Evolutionary conservation across 371 early-diverging fungal species (phyloP).

Genomic region (Mortierella sp.): DNA sequence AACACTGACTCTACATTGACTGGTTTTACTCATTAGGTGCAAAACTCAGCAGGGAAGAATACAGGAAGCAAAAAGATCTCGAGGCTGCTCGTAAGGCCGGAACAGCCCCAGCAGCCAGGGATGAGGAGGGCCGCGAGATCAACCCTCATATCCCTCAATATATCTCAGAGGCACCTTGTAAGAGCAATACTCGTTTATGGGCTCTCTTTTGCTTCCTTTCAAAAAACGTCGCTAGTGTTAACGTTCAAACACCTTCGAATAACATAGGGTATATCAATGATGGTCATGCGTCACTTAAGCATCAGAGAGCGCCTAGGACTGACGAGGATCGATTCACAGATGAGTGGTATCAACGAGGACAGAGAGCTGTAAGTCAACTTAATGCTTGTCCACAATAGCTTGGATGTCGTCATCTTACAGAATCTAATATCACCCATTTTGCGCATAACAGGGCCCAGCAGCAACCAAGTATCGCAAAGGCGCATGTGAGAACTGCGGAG

Average conservation of each 20-base stretch:
- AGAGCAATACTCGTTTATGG: too few species aligned
- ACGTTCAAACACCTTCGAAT: too few species aligned
- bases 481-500: constrained; percentile 97
- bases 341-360: constrained; percentile 89
- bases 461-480: constrained; percentile 94
- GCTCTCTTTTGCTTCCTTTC: too few species aligned
- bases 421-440: background rate
- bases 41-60: constrained; percentile 88
- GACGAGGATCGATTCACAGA: constrained; percentile 58
- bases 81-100: constrained; percentile 93
- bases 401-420: background rate
- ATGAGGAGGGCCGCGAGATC: constrained; percentile 94
- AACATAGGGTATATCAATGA: constrained; percentile 90
- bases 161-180: constrained; percentile 95
- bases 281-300: constrained; percentile 88
- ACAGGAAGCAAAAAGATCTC: constrained; percentile 85
- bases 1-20: too few species aligned
- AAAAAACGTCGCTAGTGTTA: too few species aligned
- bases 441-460: constrained; percentile 70
- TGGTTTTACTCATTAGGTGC: constrained; percentile 30
- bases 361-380: constrained; percentile 68
- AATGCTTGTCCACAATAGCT: too few species aligned
- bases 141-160: constrained; percentile 99
- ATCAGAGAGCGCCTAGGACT: constrained; percentile 77
- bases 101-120: constrained; percentile 89